These are phyloP conservation scores for Remersonia thermophila DNA, from an alignment of 2,329 filamentous ascomycete genomes.

Conservation along the genomic window DNA sequence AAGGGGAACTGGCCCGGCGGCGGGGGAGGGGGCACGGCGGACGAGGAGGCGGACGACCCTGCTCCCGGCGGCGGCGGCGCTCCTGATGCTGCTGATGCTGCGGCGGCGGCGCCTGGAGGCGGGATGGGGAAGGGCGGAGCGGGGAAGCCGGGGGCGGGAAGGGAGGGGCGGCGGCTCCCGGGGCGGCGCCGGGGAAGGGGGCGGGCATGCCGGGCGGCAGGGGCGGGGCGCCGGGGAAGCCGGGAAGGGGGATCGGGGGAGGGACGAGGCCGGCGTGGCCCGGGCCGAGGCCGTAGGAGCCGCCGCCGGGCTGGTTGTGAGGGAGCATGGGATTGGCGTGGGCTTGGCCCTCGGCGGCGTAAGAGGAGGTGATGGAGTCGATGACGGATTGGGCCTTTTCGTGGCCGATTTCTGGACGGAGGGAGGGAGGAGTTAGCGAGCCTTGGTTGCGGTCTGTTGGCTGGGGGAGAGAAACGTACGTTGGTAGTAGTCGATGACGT, in stretches of 20 bases:
- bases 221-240: conserved; percentile 42
- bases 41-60: no score
- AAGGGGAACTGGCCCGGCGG: no score
- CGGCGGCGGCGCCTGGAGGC: conserved; percentile 25
- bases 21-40: conserved; percentile 1
- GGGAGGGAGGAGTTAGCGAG: no score
- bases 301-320: conserved; percentile 50
- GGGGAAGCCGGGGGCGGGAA: conserved; percentile 12
- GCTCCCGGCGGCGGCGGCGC: no score
- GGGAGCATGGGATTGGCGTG: conserved; percentile 74
- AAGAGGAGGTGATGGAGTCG: conserved; percentile 92
- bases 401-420: conserved; percentile 74
- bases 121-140: conserved; percentile 16
- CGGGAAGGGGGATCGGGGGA: conserved; percentile 35
- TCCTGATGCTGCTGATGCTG: no score
- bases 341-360: conserved; percentile 85
- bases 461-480: conserved; percentile 37
- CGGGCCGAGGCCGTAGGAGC: conserved; percentile 40
- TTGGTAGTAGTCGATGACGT: conserved; percentile 98
- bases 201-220: conserved; percentile 21
- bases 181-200: conserved; percentile 24
- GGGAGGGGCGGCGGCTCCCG: conserved; percentile 32
- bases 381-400: conserved; percentile 98
- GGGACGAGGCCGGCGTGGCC: conserved; percentile 21
- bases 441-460: no score